A percentile compares a stretch with the other conserved stretches of the same genome.
These are phyloP conservation scores for Arthroderma sp. DNA, from an alignment of 2,329 filamentous ascomycete species.

Conservation along the genomic window DNA sequence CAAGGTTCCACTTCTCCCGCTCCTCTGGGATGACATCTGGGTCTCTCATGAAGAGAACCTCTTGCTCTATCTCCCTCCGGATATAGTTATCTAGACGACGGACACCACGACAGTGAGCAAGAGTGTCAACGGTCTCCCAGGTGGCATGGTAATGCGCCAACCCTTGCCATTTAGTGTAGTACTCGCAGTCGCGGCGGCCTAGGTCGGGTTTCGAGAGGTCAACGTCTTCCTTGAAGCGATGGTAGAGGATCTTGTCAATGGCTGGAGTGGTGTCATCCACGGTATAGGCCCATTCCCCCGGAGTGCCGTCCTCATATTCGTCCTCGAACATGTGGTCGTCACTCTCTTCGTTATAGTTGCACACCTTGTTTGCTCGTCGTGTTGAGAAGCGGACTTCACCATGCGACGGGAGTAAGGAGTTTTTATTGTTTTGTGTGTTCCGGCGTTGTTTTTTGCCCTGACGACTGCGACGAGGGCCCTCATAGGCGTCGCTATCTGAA, in stretches of 20 bases:
- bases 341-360: conserved; percentile 57
- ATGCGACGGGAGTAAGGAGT: conserved; percentile 52
- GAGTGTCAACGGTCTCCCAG: conserved; percentile 70
- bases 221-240: conserved; percentile 60
- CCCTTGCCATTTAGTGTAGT: conserved; percentile 88
- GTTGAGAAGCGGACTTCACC: conserved; percentile 87
- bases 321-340: conserved; percentile 46
- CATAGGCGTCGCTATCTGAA: conserved; percentile 58
- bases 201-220: conserved; percentile 28
- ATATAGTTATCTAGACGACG: conserved; percentile 93
- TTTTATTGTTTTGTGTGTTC: conserved; percentile 54
- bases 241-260: conserved; percentile 83
- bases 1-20: conserved; percentile 87
- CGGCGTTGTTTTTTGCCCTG: conserved; percentile 62
- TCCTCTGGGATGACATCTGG: conserved; percentile 69
- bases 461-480: conserved; percentile 56
- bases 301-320: conserved; percentile 48
- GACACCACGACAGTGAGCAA: conserved; percentile 67
- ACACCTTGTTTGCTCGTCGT: conserved; percentile 64
- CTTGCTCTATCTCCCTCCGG: conserved; percentile 66
- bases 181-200: conserved; percentile 66
- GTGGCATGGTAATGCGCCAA: conserved; percentile 92
- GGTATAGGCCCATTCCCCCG: conserved; percentile 54
- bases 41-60: conserved; percentile 64
- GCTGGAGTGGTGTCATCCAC: conserved; percentile 69